A percentile compares a stretch with the other conserved stretches of the same genome.
Conservation (phyloP, 805 yeast species). For the Ogataea saltuana region DNA sequence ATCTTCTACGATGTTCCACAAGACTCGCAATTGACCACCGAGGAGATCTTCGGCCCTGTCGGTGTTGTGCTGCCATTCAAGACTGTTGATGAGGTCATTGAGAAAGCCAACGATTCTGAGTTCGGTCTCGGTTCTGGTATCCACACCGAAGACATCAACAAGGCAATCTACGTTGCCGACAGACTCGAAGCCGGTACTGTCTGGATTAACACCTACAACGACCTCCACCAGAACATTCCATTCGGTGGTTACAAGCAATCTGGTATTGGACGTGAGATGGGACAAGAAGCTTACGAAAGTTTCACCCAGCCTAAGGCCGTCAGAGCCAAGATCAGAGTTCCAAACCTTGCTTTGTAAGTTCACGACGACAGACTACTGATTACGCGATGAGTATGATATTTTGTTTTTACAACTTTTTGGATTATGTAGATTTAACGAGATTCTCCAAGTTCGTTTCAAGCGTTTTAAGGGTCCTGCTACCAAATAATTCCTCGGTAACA, state of each 20-base stretch:
- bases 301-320: conserved; percentile 68
- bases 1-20: conserved; percentile 79
- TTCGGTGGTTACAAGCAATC: conserved; percentile 71
- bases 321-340: conserved; percentile 43
- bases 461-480: neutral
- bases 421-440: too few relatives aligned
- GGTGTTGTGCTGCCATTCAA: conserved; percentile 72
- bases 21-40: conserved; percentile 73
- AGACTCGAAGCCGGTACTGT: conserved; percentile 76
- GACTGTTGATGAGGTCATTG: conserved; percentile 72
- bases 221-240: conserved; percentile 66
- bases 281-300: conserved; percentile 63
- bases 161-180: conserved; percentile 65
- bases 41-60: conserved; percentile 93
- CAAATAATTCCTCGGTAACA: neutral
- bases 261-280: conserved; percentile 76
- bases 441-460: too few relatives aligned
- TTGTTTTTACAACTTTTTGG: too few relatives aligned
- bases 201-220: conserved; percentile 77
- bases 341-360: conserved; percentile 20
- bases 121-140: conserved; percentile 90
- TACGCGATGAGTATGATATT: neutral
- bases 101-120: conserved; percentile 71
- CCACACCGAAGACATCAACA: conserved; percentile 69
- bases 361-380: too few relatives aligned